Percentiles rank a stretch among this genome's conserved stretches.
Evolutionary conservation across 176 grass and related monocot species (phyloP).

Genomic region (Oryza coarctata): DNA sequence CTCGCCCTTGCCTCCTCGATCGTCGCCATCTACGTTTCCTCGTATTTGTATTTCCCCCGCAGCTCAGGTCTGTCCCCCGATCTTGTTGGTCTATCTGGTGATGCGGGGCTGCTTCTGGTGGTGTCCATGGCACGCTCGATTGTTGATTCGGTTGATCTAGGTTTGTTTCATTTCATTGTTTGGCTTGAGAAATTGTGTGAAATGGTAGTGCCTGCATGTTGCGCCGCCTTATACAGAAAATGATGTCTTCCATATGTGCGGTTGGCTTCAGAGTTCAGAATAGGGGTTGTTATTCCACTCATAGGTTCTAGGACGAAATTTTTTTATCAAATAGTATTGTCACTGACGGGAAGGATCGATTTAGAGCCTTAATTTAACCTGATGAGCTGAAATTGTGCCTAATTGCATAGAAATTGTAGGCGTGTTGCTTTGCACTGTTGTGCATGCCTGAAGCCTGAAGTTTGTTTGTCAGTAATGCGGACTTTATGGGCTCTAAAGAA

Average conservation of each 20-base stretch:
- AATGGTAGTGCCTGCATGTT: background rate
- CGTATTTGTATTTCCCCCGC: background rate
- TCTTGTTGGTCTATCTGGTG: background rate
- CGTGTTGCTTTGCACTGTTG: background rate
- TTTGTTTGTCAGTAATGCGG: background rate
- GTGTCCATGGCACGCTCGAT: background rate
- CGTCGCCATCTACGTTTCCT: background rate
- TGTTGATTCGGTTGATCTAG: background rate
- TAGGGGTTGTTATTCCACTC: background rate
- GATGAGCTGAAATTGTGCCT: background rate
- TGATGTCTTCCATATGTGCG: background rate
- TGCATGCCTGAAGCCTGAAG: background rate
- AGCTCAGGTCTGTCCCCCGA: background rate
- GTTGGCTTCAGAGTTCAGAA: background rate
- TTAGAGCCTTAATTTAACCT: background rate
- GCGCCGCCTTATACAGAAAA: background rate
- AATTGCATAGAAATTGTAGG: background rate
- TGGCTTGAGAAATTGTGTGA: background rate
- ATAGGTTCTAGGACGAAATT: background rate
- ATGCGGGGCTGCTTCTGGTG: background rate
- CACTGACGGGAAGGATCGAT: background rate
- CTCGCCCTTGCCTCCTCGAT: background rate
- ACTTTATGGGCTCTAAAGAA: background rate
- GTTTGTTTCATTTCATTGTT: conserved; percentile 2
- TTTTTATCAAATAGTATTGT: background rate